phyloP scores from a whole-genome alignment of 1,139 yeast species.

The Zhuliangozyma parablackwelliae region DNA sequence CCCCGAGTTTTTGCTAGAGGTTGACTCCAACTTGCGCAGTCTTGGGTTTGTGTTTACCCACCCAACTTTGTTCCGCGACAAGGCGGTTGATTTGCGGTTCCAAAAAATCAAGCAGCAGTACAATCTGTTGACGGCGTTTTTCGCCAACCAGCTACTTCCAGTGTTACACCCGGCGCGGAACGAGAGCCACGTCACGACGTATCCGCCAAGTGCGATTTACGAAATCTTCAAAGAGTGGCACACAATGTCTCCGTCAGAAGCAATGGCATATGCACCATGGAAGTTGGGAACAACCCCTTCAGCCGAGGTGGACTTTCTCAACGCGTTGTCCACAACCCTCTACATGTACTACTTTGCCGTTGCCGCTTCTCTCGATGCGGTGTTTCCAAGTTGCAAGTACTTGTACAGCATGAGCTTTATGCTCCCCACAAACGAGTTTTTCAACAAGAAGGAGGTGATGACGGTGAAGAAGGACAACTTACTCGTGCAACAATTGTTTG shows the following conservation, averaged over 20 bases:
- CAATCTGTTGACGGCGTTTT: conserved; percentile 10
- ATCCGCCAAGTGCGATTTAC: conserved; percentile 17
- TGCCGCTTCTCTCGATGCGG: conserved; percentile 22
- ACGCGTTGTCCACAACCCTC: conserved; percentile 19
- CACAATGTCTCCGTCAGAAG: conserved; percentile 18
- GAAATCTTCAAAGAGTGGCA: conserved; percentile 22
- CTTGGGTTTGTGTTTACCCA: conserved; percentile 13
- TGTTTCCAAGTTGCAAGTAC: conserved; percentile 22
- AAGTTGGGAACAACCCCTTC: not conserved
- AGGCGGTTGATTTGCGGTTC: conserved; percentile 3
- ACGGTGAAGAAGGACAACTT: conserved; percentile 11
- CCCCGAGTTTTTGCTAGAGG: conserved; percentile 20
- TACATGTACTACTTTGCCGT: conserved; percentile 23
- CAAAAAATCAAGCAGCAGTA: conserved; percentile 11
- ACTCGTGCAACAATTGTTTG: too few relatives aligned
- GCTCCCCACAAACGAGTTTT: conserved; percentile 14
- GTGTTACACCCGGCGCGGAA: conserved; percentile 12
- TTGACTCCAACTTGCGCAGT: conserved; percentile 16
- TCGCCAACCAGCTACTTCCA: conserved; percentile 11
- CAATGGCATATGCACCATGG: conserved; percentile 14
- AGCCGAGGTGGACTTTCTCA: conserved; percentile 8
- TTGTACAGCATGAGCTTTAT: conserved; percentile 20
- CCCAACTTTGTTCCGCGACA: not conserved
- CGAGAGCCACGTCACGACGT: conserved; percentile 15
- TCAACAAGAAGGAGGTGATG: conserved; percentile 11